Conservation (phyloP, 176 grass and related monocot species). For the Paspalum vaginatum region DNA sequence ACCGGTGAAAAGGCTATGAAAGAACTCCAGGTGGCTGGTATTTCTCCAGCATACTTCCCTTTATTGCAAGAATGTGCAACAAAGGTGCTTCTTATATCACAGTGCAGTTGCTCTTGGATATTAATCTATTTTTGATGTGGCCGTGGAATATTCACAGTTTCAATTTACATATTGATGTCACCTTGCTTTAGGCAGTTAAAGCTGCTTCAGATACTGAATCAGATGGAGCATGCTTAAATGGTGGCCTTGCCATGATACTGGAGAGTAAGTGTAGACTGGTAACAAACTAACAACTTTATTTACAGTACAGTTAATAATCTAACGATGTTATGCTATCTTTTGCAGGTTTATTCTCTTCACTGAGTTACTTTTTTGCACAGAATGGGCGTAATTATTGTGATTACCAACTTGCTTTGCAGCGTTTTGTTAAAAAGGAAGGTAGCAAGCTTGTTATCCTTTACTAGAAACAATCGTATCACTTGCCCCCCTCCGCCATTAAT, state of each 20-base stretch:
- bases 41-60: conserved; percentile 63
- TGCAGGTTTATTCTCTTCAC: conserved; percentile 88
- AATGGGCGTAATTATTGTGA: conserved; percentile 65
- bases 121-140: conserved; percentile 26
- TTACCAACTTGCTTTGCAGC: conserved; percentile 92
- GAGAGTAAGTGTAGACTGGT: conserved; percentile 59
- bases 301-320: conserved; percentile 27
- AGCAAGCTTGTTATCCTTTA: conserved; percentile 30
- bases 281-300: conserved; percentile 17
- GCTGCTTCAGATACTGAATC: conserved; percentile 80
- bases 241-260: conserved; percentile 61
- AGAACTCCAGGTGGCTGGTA: conserved; percentile 77
- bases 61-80: conserved; percentile 85
- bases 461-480: not conserved
- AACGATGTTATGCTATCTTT: conserved; percentile 30
- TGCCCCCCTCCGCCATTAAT: not conserved
- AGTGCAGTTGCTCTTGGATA: conserved; percentile 1
- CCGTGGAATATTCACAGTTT: conserved; percentile 10
- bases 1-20: conserved; percentile 77
- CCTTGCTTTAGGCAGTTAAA: conserved; percentile 76
- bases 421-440: conserved; percentile 75
- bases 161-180: conserved; percentile 15
- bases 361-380: conserved; percentile 74
- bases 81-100: conserved; percentile 66
- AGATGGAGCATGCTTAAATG: conserved; percentile 62